Percentiles rank a stretch among this genome's conserved stretches.
phyloP scores from a whole-genome alignment of 352 stramenopile genomes.

The Globisporangium recalcitrans region DNA sequence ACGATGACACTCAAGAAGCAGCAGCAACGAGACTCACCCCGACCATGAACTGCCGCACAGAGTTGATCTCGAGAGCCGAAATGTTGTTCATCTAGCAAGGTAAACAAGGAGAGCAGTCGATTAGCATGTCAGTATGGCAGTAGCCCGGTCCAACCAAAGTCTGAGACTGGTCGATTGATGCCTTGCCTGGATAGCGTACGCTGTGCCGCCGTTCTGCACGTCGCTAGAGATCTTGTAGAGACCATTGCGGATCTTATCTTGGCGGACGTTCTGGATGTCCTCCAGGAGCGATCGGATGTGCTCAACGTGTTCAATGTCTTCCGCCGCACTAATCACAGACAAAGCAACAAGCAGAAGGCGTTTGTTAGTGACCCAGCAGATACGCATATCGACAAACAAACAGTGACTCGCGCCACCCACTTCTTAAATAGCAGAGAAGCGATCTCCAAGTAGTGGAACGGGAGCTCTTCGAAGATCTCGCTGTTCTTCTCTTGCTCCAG shows the following conservation, averaged over 20 bases:
- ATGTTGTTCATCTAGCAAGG: conserved; percentile 82
- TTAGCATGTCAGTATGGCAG: background rate
- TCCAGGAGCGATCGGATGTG: conserved; percentile 77
- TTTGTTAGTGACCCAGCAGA: background rate
- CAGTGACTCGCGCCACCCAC: conserved; percentile 24
- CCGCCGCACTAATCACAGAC: conserved; percentile 42
- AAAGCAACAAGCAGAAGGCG: background rate
- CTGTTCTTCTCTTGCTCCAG: conserved; percentile 71
- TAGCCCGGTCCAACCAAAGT: background rate
- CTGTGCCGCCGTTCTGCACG: conserved; percentile 64
- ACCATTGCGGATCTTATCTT: conserved; percentile 88
- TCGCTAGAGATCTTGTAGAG: conserved; percentile 75
- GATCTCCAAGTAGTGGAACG: conserved; percentile 87
- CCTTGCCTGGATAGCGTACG: conserved; percentile 60
- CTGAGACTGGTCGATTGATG: background rate
- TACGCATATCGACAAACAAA: background rate
- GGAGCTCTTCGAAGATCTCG: conserved; percentile 73
- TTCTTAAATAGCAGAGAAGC: conserved; percentile 81
- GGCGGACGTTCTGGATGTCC: conserved; percentile 85
- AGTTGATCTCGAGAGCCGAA: conserved; percentile 81
- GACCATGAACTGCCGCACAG: conserved; percentile 85
- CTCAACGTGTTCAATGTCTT: conserved; percentile 83
- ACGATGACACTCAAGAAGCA: no score
- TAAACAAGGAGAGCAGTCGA: no score
- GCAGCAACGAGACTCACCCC: conserved; percentile 28